These are phyloP conservation scores for Ballota nigra DNA, from an alignment of 257 asterid species.

Conservation along the genomic window DNA sequence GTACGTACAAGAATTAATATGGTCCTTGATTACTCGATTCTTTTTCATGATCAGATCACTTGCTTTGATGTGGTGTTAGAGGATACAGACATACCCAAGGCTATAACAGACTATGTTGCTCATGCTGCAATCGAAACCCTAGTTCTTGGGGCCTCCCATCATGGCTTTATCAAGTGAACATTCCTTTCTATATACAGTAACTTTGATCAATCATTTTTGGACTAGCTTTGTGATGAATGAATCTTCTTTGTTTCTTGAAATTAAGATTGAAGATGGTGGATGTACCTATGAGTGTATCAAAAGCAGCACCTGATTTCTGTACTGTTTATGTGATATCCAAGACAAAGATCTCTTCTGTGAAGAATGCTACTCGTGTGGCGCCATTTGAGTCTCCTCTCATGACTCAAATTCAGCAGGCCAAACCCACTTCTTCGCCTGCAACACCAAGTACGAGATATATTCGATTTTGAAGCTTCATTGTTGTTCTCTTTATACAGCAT, in stretches of 20 bases:
- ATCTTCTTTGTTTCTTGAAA: slow-evolving; percentile 31
- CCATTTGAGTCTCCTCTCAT: slow-evolving; percentile 64
- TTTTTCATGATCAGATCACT: slow-evolving; percentile 41
- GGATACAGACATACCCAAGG: slow-evolving; percentile 58
- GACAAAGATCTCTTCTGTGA: slow-evolving; percentile 67
- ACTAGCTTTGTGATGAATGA: not conserved
- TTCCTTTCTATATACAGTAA: not conserved
- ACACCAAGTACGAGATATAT: slow-evolving; percentile 26
- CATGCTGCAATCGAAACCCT: slow-evolving; percentile 65
- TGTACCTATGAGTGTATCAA: slow-evolving; percentile 50
- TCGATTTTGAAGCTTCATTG: not conserved
- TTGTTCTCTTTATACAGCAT: not conserved
- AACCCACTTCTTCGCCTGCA: slow-evolving; percentile 9
- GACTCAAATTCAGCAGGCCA: slow-evolving; percentile 38
- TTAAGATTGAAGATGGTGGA: slow-evolving; percentile 58
- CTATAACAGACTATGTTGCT: slow-evolving; percentile 63
- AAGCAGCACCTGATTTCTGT: slow-evolving; percentile 74
- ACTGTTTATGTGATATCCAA: slow-evolving; percentile 80
- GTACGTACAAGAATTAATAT: not conserved
- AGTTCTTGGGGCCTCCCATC: slow-evolving; percentile 80
- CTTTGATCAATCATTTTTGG: not conserved
- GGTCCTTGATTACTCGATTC: not conserved
- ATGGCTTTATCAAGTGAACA: slow-evolving; percentile 69
- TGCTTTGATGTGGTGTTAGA: slow-evolving; percentile 72
- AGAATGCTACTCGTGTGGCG: slow-evolving; percentile 64